Evolutionary conservation across 164 flowering plant species (phyloP).

Genomic region (Vitis vinifera): DNA sequence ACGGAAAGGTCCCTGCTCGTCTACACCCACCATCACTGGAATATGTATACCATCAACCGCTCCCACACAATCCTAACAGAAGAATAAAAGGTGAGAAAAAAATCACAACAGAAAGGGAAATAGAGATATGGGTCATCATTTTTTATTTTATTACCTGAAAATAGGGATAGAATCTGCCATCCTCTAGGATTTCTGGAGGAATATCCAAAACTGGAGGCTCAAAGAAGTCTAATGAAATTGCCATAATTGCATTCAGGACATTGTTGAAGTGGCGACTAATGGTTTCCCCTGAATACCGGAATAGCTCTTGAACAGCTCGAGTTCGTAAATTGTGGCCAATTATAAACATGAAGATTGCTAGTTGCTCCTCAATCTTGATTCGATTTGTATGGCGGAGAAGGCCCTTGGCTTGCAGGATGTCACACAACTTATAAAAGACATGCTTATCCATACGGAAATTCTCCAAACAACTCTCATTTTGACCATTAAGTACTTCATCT

Average conservation of each 20-base stretch:
- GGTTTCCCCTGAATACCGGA: slow-evolving; percentile 61
- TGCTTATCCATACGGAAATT: slow-evolving; percentile 67
- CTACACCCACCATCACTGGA: slow-evolving; percentile 60
- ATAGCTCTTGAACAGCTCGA: slow-evolving; percentile 58
- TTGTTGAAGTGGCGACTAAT: slow-evolving; percentile 72
- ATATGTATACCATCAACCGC: slow-evolving; percentile 61
- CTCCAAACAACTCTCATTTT: slow-evolving; percentile 40
- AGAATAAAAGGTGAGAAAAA: slow-evolving; percentile 1
- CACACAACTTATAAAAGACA: slow-evolving; percentile 49
- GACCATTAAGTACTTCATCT: slow-evolving; percentile 54
- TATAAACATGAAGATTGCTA: slow-evolving; percentile 60
- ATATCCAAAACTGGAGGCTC: slow-evolving; percentile 35
- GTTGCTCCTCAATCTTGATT: slow-evolving; percentile 62
- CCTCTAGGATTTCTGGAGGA: slow-evolving; percentile 43
- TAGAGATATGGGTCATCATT: background rate
- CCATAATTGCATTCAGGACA: slow-evolving; percentile 56
- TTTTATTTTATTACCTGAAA: slow-evolving; percentile 29
- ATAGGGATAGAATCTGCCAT: slow-evolving; percentile 54
- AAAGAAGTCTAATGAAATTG: slow-evolving; percentile 51
- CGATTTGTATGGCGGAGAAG: slow-evolving; percentile 51
- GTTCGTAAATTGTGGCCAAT: slow-evolving; percentile 58
- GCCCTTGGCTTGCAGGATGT: slow-evolving; percentile 47
- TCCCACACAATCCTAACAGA: slow-evolving; percentile 58
- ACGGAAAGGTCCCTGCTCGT: slow-evolving; percentile 68
- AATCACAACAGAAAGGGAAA: background rate